These are phyloP conservation scores for Prototheca stagnorum DNA, from an alignment of 163 green algal species.

Conservation along the genomic window DNA sequence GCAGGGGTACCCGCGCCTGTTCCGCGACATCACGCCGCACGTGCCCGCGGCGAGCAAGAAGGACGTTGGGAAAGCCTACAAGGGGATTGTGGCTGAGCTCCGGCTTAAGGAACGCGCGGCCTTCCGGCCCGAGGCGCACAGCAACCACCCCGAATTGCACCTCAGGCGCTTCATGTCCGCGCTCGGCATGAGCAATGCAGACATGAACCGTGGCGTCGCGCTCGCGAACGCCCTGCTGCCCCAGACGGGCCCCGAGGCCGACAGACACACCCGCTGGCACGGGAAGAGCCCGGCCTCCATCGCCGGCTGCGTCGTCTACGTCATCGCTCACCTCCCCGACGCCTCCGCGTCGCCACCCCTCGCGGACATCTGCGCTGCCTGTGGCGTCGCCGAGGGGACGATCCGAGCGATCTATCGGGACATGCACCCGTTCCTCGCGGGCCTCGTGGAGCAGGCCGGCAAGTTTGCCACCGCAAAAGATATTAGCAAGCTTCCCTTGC, in stretches of 20 bases:
- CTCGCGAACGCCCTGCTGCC: conserved; percentile 31
- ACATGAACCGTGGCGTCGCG: conserved; percentile 26
- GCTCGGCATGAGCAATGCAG: conserved; percentile 26
- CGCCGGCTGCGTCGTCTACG: conserved; percentile 55
- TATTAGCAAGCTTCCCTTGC: conserved; percentile 8
- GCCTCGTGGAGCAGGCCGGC: conserved; percentile 10
- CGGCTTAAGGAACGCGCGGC: conserved; percentile 18
- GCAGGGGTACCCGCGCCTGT: conserved; percentile 57
- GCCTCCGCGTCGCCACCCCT: conserved; percentile 9
- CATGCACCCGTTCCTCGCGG: conserved; percentile 14
- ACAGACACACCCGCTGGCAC: conserved; percentile 40
- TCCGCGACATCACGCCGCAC: conserved; percentile 77
- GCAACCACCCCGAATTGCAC: conserved; percentile 36
- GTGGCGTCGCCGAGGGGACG: conserved; percentile 41
- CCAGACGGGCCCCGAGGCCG: conserved; percentile 8
- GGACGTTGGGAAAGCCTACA: conserved; percentile 79
- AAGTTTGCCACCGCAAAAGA: conserved; percentile 13
- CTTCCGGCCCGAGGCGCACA: conserved; percentile 19
- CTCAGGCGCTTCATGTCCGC: conserved; percentile 42
- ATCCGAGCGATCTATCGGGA: conserved; percentile 39
- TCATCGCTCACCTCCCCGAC: conserved; percentile 31
- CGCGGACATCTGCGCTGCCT: conserved; percentile 24
- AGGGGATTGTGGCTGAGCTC: conserved; percentile 46
- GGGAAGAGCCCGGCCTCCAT: conserved; percentile 53
- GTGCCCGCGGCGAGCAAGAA: conserved; percentile 59